phyloP scores from a whole-genome alignment of 2,329 filamentous ascomycete species.

The Thielaviopsis cerberus region DNA sequence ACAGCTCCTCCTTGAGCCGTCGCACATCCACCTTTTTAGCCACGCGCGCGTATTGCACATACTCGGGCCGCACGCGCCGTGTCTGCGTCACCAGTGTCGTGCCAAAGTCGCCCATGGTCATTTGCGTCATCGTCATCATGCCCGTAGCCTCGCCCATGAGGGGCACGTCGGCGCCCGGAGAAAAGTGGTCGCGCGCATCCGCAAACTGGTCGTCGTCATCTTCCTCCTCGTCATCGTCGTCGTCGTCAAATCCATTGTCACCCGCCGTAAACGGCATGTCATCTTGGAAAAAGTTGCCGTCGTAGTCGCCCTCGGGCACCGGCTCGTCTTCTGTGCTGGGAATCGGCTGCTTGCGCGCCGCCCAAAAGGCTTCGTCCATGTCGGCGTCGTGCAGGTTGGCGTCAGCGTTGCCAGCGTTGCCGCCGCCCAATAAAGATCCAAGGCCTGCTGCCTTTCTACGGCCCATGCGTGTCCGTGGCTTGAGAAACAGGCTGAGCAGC shows the following conservation, averaged over 20 bases:
- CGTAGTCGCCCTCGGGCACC: slow-evolving; percentile 59
- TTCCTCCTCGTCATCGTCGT: slow-evolving; percentile 34
- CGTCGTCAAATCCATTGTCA: slow-evolving; percentile 41
- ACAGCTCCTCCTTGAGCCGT: slow-evolving; percentile 50
- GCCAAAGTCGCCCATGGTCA: slow-evolving; percentile 37
- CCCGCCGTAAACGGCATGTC: slow-evolving; percentile 52
- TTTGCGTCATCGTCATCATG: slow-evolving; percentile 28
- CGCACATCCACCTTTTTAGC: slow-evolving; percentile 56
- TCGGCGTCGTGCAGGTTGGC: slow-evolving; percentile 47
- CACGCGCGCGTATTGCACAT: slow-evolving; percentile 50
- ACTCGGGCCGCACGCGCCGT: slow-evolving; percentile 44
- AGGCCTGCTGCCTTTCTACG: slow-evolving; percentile 29
- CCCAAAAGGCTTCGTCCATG: slow-evolving; percentile 94
- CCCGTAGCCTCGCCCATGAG: slow-evolving; percentile 27
- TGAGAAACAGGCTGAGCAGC: slow-evolving; percentile 75
- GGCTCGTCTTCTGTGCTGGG: slow-evolving; percentile 23
- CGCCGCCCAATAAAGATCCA: slow-evolving; percentile 13
- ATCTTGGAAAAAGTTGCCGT: slow-evolving; percentile 95
- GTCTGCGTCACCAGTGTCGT: slow-evolving; percentile 49
- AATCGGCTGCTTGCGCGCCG: slow-evolving; percentile 43
- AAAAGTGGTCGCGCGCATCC: slow-evolving; percentile 63
- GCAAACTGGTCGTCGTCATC: slow-evolving; percentile 59
- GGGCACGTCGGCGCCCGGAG: slow-evolving; percentile 39
- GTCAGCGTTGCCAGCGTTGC: slow-evolving; percentile 25
- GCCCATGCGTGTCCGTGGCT: slow-evolving; percentile 74